These are phyloP conservation scores for Hamamelis virginiana DNA, from an alignment of 164 flowering plant species.

Conservation along the genomic window DNA sequence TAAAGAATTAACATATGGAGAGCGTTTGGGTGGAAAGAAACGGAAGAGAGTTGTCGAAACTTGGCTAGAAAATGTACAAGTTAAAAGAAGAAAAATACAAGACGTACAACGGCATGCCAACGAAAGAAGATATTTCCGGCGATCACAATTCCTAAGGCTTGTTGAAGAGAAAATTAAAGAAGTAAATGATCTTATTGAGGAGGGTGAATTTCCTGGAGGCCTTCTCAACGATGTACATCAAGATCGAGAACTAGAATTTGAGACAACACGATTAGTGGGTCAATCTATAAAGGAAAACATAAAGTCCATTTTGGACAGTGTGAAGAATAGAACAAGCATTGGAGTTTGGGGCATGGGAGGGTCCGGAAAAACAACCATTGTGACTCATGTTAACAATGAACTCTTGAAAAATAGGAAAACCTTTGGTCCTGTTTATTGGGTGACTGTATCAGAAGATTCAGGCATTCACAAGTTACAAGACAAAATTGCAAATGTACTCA, in stretches of 20 bases:
- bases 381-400: conserved; percentile 1
- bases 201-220: too few species aligned
- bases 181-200: too few species aligned
- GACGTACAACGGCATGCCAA: not conserved
- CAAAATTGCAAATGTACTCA: not conserved
- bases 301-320: not conserved
- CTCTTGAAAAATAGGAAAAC: not conserved
- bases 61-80: not conserved
- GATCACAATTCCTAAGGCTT: not conserved
- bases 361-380: conserved; percentile 11
- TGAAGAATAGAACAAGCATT: not conserved
- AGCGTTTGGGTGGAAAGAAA: not conserved
- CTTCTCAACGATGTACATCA: too few species aligned
- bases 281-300: not conserved
- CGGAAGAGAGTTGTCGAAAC: not conserved
- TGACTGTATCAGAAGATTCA: not conserved
- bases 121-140: not conserved
- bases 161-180: too few species aligned
- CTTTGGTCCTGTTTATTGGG: conserved; percentile 9
- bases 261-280: not conserved
- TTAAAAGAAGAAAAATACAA: not conserved
- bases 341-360: conserved; percentile 20
- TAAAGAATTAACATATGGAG: not conserved
- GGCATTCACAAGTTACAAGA: conserved; percentile 5
- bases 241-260: not conserved